Base-by-base conservation (phyloP, 2,329 filamentous ascomycete genomes). In the Diaporthe sp. region DNA sequence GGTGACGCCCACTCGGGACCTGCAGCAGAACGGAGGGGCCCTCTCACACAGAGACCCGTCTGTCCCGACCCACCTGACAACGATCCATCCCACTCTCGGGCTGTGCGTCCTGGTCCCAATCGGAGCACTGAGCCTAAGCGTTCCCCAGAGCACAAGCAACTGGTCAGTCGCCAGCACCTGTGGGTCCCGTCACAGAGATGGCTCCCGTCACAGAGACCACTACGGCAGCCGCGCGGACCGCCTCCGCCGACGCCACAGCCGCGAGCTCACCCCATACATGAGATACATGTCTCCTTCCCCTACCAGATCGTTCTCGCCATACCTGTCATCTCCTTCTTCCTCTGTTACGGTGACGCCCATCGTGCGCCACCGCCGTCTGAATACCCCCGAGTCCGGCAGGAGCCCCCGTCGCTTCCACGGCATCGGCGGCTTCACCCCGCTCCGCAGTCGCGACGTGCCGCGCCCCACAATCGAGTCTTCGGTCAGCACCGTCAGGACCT, bases 21-120 rank as follows among this genome's bases (percentile, higher is more conserved):
- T 19, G 46, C 65, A 53, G 17, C 65, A 68, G 28, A 53, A 25
- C 25, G 10, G 15, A 3, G 53, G 7, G 25, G 28, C 1, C 5
- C 28, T 9, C 15, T 3, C 13, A 25, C 22, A 53, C 15, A n/a
- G 34, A 37, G 22, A 10, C 22, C 31, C 19, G 9, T 19, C 46
- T 10, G 4, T 10, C 9, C 42, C 37, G 4, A 49, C 46, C 13
- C 39, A 53, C n/a, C 31, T 68, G 31, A 13, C 49, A 2, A 53
- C 65, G 22, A 19, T 68, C 13, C 65, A 68, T 51, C 65, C 65
- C 4, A 39, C 22, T 1, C 65, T 68, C 15, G 65, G 65, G 31
- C 22, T 25, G n/a, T 68, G 65, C n/a, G 34, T 68, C 13, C 65
- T 68, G n/a, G 49, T 68, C 34, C 65, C 65, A 0, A 19, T 68